Conservation (phyloP, 2,329 filamentous ascomycete genomes). For the Colletotrichum spaethianum region DNA sequence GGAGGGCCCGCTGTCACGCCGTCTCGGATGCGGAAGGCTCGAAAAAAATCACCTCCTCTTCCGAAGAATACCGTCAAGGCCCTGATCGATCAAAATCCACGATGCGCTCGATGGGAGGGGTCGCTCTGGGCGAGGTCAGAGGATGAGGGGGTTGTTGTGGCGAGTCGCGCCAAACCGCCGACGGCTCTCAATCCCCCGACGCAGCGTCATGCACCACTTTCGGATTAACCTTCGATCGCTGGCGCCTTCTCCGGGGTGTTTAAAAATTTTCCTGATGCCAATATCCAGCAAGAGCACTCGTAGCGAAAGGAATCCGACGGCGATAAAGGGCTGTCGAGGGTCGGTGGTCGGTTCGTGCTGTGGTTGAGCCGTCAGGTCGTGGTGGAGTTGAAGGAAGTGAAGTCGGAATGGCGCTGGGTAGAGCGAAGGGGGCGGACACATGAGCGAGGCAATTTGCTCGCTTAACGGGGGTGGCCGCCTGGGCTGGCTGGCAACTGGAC, state of each 20-base stretch:
- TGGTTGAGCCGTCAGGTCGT: constrained; percentile 38
- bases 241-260: constrained; percentile 13
- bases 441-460: constrained; percentile 42
- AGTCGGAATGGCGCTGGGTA: constrained; percentile 42
- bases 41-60: constrained; percentile 11
- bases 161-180: constrained; percentile 56
- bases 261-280: constrained; percentile 18
- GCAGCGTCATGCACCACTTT: constrained; percentile 52
- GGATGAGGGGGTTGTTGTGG: constrained; percentile 48
- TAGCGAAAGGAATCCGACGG: constrained; percentile 36
- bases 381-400: constrained; percentile 43
- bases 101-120: constrained; percentile 44
- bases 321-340: constrained; percentile 31
- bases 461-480: constrained; percentile 41
- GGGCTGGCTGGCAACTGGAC: constrained; percentile 30
- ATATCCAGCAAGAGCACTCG: constrained; percentile 26
- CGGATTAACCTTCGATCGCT: constrained; percentile 30
- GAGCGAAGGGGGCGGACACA: constrained; percentile 42
- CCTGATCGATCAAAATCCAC: constrained; percentile 27
- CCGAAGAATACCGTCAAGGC: constrained; percentile 27
- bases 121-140: constrained; percentile 40
- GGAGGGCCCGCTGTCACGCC: constrained; percentile 7
- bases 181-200: constrained; percentile 53
- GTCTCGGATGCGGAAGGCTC: constrained; percentile 40
- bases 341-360: constrained; percentile 38